phyloP scores from a whole-genome alignment of 108 stramenopile genomes.

The Schizochytrium sp. region DNA sequence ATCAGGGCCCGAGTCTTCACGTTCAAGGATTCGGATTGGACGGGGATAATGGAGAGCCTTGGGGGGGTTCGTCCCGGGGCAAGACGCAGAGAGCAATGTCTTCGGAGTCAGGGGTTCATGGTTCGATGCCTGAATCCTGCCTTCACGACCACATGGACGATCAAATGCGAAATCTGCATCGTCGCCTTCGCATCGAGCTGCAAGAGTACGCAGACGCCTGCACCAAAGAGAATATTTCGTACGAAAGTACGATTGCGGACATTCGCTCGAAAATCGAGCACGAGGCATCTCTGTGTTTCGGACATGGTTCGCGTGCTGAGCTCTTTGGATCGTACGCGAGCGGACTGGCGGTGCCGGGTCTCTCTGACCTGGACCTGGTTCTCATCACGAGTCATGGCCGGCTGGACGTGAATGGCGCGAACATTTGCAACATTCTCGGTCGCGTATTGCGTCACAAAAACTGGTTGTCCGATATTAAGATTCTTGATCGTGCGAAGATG shows the following conservation, averaged over 20 bases:
- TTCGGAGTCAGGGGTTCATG: not conserved
- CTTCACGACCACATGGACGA: not conserved
- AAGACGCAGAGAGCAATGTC: not conserved
- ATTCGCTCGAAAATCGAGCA: not conserved
- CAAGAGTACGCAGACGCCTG: not conserved
- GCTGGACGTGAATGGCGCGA: not conserved
- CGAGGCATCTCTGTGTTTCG: not conserved
- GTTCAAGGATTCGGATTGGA: not conserved
- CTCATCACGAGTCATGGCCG: not conserved
- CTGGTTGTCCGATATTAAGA: not conserved
- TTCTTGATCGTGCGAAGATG: slow-evolving; percentile 7
- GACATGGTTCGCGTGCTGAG: not conserved
- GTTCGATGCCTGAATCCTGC: not conserved
- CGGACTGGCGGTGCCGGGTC: not conserved
- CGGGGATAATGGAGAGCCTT: not conserved
- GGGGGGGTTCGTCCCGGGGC: not conserved
- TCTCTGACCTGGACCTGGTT: not conserved
- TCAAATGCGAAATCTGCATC: not conserved
- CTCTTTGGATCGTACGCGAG: not conserved
- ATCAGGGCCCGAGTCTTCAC: not conserved
- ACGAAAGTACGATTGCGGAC: not conserved
- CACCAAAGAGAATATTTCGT: not conserved
- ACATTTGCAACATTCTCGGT: not conserved
- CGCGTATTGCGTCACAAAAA: not conserved
- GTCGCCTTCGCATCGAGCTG: not conserved